A percentile compares a stretch with the other conserved stretches of the same genome.
phyloP scores from a whole-genome alignment of 164 flowering plant species.

The Aristolochia fimbriata region DNA sequence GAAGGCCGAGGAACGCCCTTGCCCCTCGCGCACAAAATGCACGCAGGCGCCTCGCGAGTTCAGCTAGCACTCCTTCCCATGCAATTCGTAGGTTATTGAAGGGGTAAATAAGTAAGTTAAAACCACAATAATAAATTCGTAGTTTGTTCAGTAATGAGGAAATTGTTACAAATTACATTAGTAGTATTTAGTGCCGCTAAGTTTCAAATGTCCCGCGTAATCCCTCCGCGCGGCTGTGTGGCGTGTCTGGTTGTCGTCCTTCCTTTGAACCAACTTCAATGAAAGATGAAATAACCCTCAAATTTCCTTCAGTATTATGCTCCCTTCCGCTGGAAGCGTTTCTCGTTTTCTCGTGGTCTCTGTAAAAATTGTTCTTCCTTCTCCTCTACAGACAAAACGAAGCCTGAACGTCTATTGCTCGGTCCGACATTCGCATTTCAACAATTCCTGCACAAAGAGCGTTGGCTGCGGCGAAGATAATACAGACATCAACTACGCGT shows the following conservation, averaged over 20 bases:
- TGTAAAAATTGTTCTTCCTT: neutral
- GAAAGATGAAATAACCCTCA: neutral
- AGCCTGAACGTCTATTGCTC: neutral
- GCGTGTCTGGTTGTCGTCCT: neutral
- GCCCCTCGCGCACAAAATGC: too few relatives aligned
- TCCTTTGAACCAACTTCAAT: neutral
- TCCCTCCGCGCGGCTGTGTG: neutral
- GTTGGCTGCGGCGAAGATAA: neutral
- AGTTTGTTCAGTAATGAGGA: too few relatives aligned
- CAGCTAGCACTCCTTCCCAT: too few relatives aligned
- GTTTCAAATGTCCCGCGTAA: neutral
- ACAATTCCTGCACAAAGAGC: neutral
- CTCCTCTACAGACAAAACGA: too few relatives aligned
- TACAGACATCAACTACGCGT: constrained; percentile 2
- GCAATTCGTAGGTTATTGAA: too few relatives aligned
- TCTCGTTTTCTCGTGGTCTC: neutral
- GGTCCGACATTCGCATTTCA: neutral
- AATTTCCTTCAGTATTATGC: neutral
- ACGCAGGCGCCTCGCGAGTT: too few relatives aligned
- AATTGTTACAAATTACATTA: too few relatives aligned
- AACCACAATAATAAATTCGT: too few relatives aligned
- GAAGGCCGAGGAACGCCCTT: too few relatives aligned
- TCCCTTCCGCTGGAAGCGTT: neutral
- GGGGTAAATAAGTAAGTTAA: too few relatives aligned
- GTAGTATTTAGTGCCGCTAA: too few relatives aligned